A percentile compares a stretch with the other conserved stretches of the same genome.
phyloP scores from a whole-genome alignment of 257 asterid species.

The Solanum arcanum region DNA sequence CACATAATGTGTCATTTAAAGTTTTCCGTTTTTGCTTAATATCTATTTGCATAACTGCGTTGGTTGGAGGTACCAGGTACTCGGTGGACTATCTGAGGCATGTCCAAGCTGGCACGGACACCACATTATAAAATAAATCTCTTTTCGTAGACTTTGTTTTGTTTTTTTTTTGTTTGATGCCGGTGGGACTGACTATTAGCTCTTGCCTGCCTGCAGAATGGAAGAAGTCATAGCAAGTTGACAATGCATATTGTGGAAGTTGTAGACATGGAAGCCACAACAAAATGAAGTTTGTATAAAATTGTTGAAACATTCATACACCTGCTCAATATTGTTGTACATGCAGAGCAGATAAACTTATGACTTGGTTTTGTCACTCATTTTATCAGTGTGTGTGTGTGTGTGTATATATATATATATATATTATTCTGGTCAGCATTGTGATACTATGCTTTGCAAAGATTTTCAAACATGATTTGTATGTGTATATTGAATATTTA shows the following conservation, averaged over 20 bases:
- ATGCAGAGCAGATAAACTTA: background rate
- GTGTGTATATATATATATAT: background rate
- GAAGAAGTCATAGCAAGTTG: conserved; percentile 24
- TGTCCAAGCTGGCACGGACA: background rate
- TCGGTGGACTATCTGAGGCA: background rate
- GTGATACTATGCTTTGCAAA: background rate
- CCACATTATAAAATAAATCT: background rate
- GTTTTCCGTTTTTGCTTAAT: background rate
- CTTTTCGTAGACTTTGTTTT: background rate
- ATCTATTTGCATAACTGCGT: background rate
- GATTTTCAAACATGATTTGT: background rate
- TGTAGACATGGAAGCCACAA: conserved; percentile 33
- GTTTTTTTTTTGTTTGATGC: background rate
- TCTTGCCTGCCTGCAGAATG: conserved; percentile 27
- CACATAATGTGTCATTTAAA: background rate
- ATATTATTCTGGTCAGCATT: background rate
- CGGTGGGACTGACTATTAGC: background rate
- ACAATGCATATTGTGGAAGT: background rate
- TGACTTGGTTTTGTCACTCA: background rate
- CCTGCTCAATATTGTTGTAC: background rate
- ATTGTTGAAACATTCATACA: background rate
- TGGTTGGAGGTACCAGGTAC: background rate
- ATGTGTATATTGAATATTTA: background rate
- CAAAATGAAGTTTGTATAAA: background rate
- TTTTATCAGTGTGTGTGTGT: background rate